Conservation (phyloP, 106 monocot species). For the Allium sativum region DNA sequence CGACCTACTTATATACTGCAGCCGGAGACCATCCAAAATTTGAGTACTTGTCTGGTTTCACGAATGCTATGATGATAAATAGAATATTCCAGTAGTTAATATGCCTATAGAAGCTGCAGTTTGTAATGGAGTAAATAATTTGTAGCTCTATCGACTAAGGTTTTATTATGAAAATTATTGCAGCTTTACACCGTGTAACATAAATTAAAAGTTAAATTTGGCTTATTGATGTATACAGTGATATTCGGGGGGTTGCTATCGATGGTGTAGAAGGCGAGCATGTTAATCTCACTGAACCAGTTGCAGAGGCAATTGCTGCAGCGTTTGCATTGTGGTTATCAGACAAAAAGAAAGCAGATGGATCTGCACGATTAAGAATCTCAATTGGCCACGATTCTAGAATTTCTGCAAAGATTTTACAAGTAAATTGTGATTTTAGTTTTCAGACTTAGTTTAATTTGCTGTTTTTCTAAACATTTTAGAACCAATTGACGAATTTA, state of each 20-base stretch:
- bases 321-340: conserved; percentile 84
- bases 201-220: neutral
- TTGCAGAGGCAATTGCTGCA: conserved; percentile 74
- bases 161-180: too few species aligned
- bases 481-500: too few species aligned
- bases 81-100: too few species aligned
- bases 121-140: too few species aligned
- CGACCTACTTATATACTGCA: too few species aligned
- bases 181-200: too few species aligned
- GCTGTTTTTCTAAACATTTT: neutral
- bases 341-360: conserved; percentile 51
- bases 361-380: conserved; percentile 47
- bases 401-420: conserved; percentile 76
- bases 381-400: conserved; percentile 93
- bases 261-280: conserved; percentile 86
- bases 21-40: too few species aligned
- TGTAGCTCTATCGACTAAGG: too few species aligned
- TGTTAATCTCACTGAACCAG: conserved; percentile 69
- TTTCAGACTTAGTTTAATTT: neutral
- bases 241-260: conserved; percentile 95
- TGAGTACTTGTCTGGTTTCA: too few species aligned
- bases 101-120: too few species aligned
- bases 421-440: conserved; percentile 30
- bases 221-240: conserved; percentile 28
- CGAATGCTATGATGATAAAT: too few species aligned